Evolutionary conservation across 1,284 basidiomycete species (phyloP).

Genomic region (Flammula alnicola): DNA sequence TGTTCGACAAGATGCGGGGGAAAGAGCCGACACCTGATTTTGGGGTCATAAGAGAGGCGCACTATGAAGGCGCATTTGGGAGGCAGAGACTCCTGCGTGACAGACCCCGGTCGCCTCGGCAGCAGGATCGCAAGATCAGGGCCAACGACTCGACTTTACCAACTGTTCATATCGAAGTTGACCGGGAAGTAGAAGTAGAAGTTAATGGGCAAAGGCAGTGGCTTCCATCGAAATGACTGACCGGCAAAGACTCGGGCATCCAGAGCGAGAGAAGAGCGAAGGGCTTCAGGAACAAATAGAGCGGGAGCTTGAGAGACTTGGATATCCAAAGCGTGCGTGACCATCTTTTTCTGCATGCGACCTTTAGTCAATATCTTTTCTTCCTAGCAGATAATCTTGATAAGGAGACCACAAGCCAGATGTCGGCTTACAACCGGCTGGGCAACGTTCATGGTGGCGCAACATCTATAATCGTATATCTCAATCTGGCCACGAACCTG

Average conservation of each 20-base stretch:
- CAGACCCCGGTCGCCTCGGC: background rate
- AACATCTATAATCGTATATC: conserved; percentile 57
- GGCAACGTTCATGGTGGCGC: conserved; percentile 58
- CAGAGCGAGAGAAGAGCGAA: conserved; percentile 54
- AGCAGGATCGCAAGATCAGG: conserved; percentile 11
- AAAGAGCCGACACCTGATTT: conserved; percentile 52
- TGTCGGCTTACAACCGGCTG: conserved; percentile 3
- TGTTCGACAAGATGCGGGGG: conserved; percentile 53
- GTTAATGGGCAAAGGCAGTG: conserved; percentile 52
- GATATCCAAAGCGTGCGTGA: conserved; percentile 41
- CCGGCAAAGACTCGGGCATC: conserved; percentile 45
- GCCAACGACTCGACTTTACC: conserved; percentile 27
- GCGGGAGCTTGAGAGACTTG: conserved; percentile 52
- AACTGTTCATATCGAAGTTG: conserved; percentile 37
- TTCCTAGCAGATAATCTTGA: background rate
- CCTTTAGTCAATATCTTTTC: background rate
- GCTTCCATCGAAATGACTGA: conserved; percentile 55
- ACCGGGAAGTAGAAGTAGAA: conserved; percentile 43
- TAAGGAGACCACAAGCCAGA: background rate
- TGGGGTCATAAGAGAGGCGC: conserved; percentile 49
- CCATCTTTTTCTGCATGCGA: conserved; percentile 5
- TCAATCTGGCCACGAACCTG: conserved; percentile 42
- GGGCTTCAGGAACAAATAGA: conserved; percentile 56
- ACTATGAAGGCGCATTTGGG: conserved; percentile 58
- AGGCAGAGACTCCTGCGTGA: conserved; percentile 21